Evolutionary conservation across 208 protist species (phyloP).

Genomic region (Crithidia thermophila): DNA sequence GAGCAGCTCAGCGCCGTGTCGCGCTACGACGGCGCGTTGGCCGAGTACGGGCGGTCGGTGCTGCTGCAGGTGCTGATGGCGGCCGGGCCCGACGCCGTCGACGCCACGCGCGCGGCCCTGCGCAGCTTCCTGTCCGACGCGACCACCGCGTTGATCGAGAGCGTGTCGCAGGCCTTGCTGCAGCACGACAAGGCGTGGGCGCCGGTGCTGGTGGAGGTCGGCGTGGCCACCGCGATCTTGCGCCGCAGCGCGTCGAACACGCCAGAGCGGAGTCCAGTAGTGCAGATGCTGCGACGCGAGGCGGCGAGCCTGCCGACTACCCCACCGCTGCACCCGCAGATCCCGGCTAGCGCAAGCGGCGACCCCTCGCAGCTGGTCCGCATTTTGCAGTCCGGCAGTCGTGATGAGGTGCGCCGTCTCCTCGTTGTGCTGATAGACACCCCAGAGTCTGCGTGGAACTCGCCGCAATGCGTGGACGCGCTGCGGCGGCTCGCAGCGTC

Average conservation of each 20-base stretch:
- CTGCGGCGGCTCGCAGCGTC: background rate
- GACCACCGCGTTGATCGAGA: conserved; percentile 34
- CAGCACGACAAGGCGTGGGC: conserved; percentile 54
- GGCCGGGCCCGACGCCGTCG: conserved; percentile 30
- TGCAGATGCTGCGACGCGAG: conserved; percentile 24
- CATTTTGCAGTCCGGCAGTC: conserved; percentile 17
- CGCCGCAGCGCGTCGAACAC: conserved; percentile 9
- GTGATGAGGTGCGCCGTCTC: conserved; percentile 17
- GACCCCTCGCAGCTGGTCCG: conserved; percentile 21
- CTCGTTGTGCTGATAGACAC: conserved; percentile 3
- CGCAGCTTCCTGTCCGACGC: conserved; percentile 50
- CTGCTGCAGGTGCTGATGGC: conserved; percentile 62
- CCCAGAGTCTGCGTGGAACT: conserved; percentile 5
- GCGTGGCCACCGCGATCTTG: conserved; percentile 47
- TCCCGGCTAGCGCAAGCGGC: background rate
- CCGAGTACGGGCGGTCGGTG: conserved; percentile 53
- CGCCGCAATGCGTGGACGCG: conserved; percentile 1
- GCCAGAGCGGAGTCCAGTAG: conserved; percentile 30
- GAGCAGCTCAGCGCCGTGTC: conserved; percentile 45
- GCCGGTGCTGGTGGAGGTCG: conserved; percentile 51
- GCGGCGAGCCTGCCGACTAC: conserved; percentile 21
- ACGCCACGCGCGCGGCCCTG: conserved; percentile 44
- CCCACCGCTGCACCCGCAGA: conserved; percentile 24
- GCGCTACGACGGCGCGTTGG: conserved; percentile 52
- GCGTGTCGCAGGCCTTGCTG: conserved; percentile 43